A percentile compares a stretch with the other conserved stretches of the same genome.
phyloP scores from a whole-genome alignment of 306 rosid genomes.

The Hippophae gyantsensis region DNA sequence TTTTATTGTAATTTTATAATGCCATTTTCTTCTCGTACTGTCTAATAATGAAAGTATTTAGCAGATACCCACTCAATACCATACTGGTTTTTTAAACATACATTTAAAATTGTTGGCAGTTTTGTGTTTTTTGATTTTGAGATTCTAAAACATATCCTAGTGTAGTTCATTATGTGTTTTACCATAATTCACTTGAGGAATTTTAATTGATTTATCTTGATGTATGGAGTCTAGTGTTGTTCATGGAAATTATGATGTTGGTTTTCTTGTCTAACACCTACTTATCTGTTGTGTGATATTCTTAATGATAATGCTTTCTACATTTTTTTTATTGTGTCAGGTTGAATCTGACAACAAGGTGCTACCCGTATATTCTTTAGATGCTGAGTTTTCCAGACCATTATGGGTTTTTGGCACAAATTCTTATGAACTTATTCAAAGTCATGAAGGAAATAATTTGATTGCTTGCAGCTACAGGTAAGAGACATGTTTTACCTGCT shows the following conservation, averaged over 20 bases:
- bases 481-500: conserved; percentile 4
- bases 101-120: neutral
- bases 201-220: neutral
- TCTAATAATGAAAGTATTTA: too few relatives aligned
- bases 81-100: neutral
- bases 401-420: conserved; percentile 69
- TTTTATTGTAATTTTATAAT: conserved; percentile 5
- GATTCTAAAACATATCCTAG: neutral
- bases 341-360: conserved; percentile 68
- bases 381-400: conserved; percentile 81
- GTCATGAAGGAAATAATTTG: conserved; percentile 26
- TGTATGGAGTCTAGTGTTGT: neutral
- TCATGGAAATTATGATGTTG: neutral
- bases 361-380: conserved; percentile 51
- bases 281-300: conserved; percentile 1
- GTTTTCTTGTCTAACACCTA: neutral
- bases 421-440: conserved; percentile 65
- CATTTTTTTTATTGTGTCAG: conserved; percentile 34
- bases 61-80: neutral
- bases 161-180: neutral
- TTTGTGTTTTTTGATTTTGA: neutral
- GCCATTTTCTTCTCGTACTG: neutral
- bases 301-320: conserved; percentile 1
- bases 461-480: conserved; percentile 93
- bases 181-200: neutral